Percentiles rank a stretch among this genome's conserved stretches.
Evolutionary conservation across 176 grass and related monocot genomes (phyloP).

Genomic region (Lolium perenne): DNA sequence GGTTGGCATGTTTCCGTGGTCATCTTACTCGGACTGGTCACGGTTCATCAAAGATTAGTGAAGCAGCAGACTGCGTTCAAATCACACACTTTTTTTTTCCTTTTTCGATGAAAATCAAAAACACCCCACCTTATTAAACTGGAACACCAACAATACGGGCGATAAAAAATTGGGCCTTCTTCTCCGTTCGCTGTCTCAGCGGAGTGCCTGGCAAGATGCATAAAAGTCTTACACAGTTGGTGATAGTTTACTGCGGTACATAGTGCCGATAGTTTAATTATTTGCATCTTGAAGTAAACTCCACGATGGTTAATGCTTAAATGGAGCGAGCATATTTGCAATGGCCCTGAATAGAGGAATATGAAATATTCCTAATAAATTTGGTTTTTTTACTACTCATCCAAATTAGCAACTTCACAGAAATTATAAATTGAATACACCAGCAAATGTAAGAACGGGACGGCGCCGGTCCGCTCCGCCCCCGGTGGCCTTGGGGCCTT

Average conservation of each 20-base stretch:
- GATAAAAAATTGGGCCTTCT: not conserved
- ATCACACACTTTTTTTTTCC: not conserved
- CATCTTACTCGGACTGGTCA: not conserved
- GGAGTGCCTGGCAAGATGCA: not conserved
- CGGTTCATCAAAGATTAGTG: too few relatives aligned
- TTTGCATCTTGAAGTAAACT: not conserved
- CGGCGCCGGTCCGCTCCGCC: too few relatives aligned
- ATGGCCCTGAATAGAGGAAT: not conserved
- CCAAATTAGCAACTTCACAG: not conserved
- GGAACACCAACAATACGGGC: not conserved
- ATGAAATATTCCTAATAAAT: not conserved
- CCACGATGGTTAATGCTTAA: not conserved
- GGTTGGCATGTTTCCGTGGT: not conserved
- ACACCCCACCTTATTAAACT: not conserved
- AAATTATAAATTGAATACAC: not conserved
- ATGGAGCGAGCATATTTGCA: not conserved
- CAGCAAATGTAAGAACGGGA: too few relatives aligned
- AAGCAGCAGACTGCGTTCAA: not conserved
- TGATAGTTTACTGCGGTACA: not conserved
- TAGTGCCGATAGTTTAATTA: not conserved
- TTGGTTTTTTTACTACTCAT: not conserved
- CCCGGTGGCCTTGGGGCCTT: too few relatives aligned
- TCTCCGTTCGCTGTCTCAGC: not conserved
- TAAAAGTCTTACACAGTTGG: not conserved
- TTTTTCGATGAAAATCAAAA: too few relatives aligned